Conservation (phyloP, 768 basidiomycete species). For the Obba rivulosa region DNA sequence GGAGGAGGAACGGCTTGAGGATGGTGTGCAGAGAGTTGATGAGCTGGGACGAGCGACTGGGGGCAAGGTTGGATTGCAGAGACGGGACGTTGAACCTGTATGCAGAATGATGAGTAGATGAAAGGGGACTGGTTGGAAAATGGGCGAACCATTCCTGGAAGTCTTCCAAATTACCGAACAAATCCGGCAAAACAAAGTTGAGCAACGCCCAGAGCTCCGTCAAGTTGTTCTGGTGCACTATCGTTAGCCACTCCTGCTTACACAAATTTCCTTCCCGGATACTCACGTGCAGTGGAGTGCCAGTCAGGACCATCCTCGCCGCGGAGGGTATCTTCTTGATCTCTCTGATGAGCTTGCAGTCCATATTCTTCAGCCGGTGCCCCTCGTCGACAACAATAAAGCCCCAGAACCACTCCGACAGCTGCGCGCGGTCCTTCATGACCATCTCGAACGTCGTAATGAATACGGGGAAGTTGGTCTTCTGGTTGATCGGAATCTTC, state of each 20-base stretch:
- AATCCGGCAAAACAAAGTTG: constrained; percentile 92
- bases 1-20: constrained; percentile 90
- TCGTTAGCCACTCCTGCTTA: background rate
- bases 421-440: constrained; percentile 70
- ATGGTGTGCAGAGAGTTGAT: constrained; percentile 83
- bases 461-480: constrained; percentile 64
- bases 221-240: constrained; percentile 73
- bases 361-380: constrained; percentile 90
- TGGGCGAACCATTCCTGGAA: constrained; percentile 81
- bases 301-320: constrained; percentile 90
- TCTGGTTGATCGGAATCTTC: constrained; percentile 25
- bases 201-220: constrained; percentile 92
- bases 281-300: constrained; percentile 90
- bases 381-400: constrained; percentile 98
- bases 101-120: constrained; percentile 22
- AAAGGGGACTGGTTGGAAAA: constrained; percentile 3
- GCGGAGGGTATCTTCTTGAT: constrained; percentile 83
- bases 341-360: constrained; percentile 86
- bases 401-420: constrained; percentile 68
- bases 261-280: too few species aligned
- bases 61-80: constrained; percentile 50
- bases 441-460: constrained; percentile 93
- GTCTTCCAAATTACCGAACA: constrained; percentile 83
- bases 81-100: constrained; percentile 68
- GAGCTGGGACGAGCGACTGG: constrained; percentile 56